phyloP scores from a whole-genome alignment of 2,329 filamentous ascomycete genomes.

The Cercospora canescens region DNA sequence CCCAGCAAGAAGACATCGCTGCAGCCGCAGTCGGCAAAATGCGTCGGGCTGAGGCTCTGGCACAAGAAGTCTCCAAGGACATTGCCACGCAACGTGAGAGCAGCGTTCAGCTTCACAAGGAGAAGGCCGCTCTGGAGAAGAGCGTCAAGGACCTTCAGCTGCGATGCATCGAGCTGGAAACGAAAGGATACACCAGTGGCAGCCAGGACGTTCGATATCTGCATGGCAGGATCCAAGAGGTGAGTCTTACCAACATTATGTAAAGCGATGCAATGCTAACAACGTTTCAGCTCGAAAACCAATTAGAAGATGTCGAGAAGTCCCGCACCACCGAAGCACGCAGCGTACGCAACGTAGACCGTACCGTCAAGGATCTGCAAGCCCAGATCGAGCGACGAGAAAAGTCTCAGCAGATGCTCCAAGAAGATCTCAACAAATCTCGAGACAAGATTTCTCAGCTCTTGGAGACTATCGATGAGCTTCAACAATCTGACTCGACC shows the following conservation, averaged over 20 bases:
- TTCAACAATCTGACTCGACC: slow-evolving; percentile 82
- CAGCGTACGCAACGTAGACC: slow-evolving; percentile 88
- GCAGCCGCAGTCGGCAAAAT: slow-evolving; percentile 94
- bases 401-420: slow-evolving; percentile 75
- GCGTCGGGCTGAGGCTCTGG: slow-evolving; percentile 85
- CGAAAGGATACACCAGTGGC: slow-evolving; percentile 91
- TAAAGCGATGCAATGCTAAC: neutral
- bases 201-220: slow-evolving; percentile 95
- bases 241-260: slow-evolving; percentile 49
- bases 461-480: slow-evolving; percentile 86
- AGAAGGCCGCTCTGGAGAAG: slow-evolving; percentile 89
- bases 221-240: slow-evolving; percentile 92
- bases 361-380: slow-evolving; percentile 89
- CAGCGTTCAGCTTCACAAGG: slow-evolving; percentile 78
- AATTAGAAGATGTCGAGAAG: slow-evolving; percentile 88
- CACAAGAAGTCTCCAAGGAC: slow-evolving; percentile 89
- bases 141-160: slow-evolving; percentile 87
- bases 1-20: slow-evolving; percentile 91
- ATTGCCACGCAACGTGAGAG: slow-evolving; percentile 82
- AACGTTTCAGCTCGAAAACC: slow-evolving; percentile 38
- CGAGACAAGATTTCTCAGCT: slow-evolving; percentile 91
- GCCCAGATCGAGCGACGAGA: slow-evolving; percentile 90
- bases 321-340: slow-evolving; percentile 78
- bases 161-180: slow-evolving; percentile 87
- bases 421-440: slow-evolving; percentile 80